Conservation (phyloP, 2,329 filamentous ascomycete species). For the Pyrenochaeta sp. region DNA sequence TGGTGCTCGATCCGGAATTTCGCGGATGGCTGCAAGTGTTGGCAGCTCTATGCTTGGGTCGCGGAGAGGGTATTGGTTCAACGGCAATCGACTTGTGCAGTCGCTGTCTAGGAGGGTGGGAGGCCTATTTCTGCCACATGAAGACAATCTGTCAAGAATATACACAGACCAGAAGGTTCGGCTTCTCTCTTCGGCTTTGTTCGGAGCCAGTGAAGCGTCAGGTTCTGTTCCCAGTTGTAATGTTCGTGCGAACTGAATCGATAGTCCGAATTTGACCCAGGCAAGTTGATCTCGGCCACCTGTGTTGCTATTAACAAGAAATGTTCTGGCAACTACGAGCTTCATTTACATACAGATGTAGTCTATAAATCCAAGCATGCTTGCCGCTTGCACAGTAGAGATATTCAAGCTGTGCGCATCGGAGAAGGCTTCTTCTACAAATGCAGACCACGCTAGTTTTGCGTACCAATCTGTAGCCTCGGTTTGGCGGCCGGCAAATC, state of each 20-base stretch:
- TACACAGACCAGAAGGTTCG: conserved; percentile 53
- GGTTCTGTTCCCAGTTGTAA: conserved; percentile 47
- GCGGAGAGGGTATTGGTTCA: not conserved
- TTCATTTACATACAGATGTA: conserved; percentile 42
- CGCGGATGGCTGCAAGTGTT: conserved; percentile 1
- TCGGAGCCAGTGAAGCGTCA: conserved; percentile 11
- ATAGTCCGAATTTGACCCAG: conserved; percentile 50
- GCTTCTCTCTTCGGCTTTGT: conserved; percentile 43
- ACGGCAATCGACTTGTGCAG: conserved; percentile 16
- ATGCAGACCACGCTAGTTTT: conserved; percentile 44
- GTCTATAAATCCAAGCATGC: conserved; percentile 49
- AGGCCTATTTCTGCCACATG: conserved; percentile 47
- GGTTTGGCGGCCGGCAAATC: conserved; percentile 30
- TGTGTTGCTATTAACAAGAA: conserved; percentile 10
- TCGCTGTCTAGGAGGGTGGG: conserved; percentile 46
- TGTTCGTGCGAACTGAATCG: conserved; percentile 47
- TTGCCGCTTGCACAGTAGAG: conserved; percentile 49
- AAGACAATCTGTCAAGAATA: conserved; percentile 49
- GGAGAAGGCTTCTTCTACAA: conserved; percentile 47
- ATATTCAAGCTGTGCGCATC: conserved; percentile 41
- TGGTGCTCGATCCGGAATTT: not conserved
- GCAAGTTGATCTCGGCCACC: conserved; percentile 41
- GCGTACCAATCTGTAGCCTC: conserved; percentile 40
- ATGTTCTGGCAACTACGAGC: too few relatives aligned
- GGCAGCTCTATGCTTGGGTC: not conserved